Evolutionary conservation across 129 eudicot species (phyloP).

Genomic region (Flaveria brownii): DNA sequence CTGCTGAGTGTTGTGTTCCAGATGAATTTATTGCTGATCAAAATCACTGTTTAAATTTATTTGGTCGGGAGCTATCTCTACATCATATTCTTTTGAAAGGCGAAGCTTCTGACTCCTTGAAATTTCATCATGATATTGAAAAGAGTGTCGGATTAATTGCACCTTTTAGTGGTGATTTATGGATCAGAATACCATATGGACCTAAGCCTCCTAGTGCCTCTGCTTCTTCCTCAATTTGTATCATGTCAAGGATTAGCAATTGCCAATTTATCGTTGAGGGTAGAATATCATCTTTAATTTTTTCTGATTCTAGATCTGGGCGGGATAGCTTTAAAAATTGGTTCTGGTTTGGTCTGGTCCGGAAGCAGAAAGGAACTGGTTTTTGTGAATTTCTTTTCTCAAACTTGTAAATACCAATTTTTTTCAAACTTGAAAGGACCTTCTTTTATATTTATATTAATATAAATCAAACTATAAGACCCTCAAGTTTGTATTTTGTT

Average conservation of each 20-base stretch:
- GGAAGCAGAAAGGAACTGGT: neutral
- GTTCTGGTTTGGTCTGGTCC: neutral
- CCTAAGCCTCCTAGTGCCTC: slow-evolving; percentile 25
- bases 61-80: slow-evolving; percentile 66
- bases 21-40: slow-evolving; percentile 44
- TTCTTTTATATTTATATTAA: neutral
- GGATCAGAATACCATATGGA: slow-evolving; percentile 70
- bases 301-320: slow-evolving; percentile 2
- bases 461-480: neutral
- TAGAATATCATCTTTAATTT: slow-evolving; percentile 28
- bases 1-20: slow-evolving; percentile 59
- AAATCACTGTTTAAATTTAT: slow-evolving; percentile 60
- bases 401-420: neutral
- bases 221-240: slow-evolving; percentile 44
- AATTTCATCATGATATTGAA: slow-evolving; percentile 27
- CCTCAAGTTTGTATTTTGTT: neutral
- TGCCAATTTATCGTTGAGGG: slow-evolving; percentile 66
- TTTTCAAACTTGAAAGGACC: neutral
- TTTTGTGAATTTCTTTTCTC: neutral
- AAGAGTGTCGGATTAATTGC: slow-evolving; percentile 43
- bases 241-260: slow-evolving; percentile 54
- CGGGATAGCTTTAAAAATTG: neutral
- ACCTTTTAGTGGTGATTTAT: slow-evolving; percentile 63
- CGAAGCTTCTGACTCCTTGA: slow-evolving; percentile 42
- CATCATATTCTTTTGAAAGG: slow-evolving; percentile 44